Conservation (phyloP, 306 rosid genomes). For the Lupinus albus region DNA sequence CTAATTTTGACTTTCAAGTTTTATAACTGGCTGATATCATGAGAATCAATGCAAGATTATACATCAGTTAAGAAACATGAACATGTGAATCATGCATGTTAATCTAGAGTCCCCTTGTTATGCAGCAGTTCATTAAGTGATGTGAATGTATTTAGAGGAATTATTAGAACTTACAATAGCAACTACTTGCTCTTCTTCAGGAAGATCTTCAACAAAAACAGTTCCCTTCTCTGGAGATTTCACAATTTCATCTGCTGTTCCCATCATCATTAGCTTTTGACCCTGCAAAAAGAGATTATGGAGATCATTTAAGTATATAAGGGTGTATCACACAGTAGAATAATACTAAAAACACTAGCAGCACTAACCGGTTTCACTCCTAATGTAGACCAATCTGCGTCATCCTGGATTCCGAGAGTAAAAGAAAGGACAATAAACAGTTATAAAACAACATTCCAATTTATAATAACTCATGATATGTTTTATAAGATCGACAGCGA, state of each 20-base stretch:
- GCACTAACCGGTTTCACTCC: constrained; percentile 81
- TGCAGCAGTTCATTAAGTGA: constrained; percentile 21
- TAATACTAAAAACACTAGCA: constrained; percentile 24
- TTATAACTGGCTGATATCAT: neutral
- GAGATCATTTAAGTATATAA: constrained; percentile 14
- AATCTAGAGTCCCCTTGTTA: constrained; percentile 21
- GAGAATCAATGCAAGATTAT: constrained; percentile 4
- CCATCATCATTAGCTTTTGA: constrained; percentile 99
- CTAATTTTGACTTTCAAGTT: neutral
- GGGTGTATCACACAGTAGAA: neutral
- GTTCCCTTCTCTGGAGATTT: constrained; percentile 93
- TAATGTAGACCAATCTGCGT: constrained; percentile 80
- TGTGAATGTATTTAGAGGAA: constrained; percentile 10
- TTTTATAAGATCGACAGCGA: neutral
- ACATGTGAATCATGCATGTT: neutral
- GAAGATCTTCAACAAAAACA: constrained; percentile 95
- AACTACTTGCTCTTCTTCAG: constrained; percentile 90
- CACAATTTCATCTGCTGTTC: constrained; percentile 90
- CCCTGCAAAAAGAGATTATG: constrained; percentile 62
- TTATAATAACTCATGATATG: neutral
- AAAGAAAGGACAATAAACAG: constrained; percentile 9
- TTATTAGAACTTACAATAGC: constrained; percentile 61
- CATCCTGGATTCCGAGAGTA: constrained; percentile 64
- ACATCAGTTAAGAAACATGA: constrained; percentile 5
- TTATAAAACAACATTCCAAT: constrained; percentile 6